Conservation (phyloP, 257 asterid species). For the Prunella vulgaris region DNA sequence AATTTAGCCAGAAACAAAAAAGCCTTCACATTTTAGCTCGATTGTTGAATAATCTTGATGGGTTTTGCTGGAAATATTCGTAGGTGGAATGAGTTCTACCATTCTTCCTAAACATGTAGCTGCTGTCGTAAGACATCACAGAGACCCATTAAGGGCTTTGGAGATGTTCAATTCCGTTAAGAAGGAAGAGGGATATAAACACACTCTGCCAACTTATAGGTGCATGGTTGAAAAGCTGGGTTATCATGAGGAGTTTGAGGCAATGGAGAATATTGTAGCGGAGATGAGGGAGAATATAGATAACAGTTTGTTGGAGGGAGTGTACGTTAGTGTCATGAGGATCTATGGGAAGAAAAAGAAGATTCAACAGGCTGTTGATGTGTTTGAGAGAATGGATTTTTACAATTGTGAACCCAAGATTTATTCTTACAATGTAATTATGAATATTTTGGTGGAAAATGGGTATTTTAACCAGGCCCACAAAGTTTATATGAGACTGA, state of each 20-base stretch:
- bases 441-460: slow-evolving; percentile 81
- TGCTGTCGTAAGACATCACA: slow-evolving; percentile 64
- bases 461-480: slow-evolving; percentile 77
- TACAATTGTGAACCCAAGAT: slow-evolving; percentile 72
- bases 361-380: slow-evolving; percentile 71
- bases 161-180: slow-evolving; percentile 73
- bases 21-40: no score
- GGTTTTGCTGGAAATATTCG: slow-evolving; percentile 14
- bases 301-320: slow-evolving; percentile 60
- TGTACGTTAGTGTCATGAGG: slow-evolving; percentile 63
- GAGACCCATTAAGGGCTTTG: slow-evolving; percentile 79
- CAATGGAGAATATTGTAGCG: slow-evolving; percentile 63
- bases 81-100: slow-evolving; percentile 51
- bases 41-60: slow-evolving; percentile 23
- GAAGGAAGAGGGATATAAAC: slow-evolving; percentile 68
- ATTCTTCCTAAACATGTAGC: slow-evolving; percentile 86
- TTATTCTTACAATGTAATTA: slow-evolving; percentile 59
- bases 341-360: slow-evolving; percentile 68
- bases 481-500: slow-evolving; percentile 80
- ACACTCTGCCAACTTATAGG: slow-evolving; percentile 62
- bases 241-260: slow-evolving; percentile 59
- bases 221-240: slow-evolving; percentile 82
- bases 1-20: not conserved
- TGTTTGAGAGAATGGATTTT: slow-evolving; percentile 93
- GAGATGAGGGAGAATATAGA: slow-evolving; percentile 61